Conservation (phyloP, 2,329 filamentous ascomycete species). For the Coleophoma eucalyptorum region DNA sequence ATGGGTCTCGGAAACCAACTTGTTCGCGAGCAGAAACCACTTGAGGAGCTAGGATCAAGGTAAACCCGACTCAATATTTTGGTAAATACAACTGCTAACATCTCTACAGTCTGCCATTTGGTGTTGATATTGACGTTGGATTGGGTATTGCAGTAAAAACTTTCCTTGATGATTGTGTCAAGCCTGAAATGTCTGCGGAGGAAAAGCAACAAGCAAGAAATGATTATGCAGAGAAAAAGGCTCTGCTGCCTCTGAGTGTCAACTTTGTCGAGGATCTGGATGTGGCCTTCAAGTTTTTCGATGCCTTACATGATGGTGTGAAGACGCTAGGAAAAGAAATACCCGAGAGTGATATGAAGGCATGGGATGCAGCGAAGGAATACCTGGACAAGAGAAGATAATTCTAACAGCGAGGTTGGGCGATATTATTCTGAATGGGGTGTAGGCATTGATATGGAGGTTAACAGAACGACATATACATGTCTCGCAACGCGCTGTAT, state of each 20-base stretch:
- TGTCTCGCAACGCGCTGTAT: not conserved
- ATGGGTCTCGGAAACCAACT: constrained; percentile 81
- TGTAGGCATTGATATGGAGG: not conserved
- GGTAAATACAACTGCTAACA: not conserved
- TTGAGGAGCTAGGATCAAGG: constrained; percentile 63
- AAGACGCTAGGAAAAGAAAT: constrained; percentile 49
- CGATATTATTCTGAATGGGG: constrained; percentile 4
- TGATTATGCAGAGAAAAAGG: constrained; percentile 41
- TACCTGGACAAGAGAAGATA: constrained; percentile 38
- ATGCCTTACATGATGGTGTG: constrained; percentile 53
- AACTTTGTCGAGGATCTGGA: constrained; percentile 57
- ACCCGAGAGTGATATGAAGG: constrained; percentile 39
- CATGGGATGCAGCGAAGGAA: constrained; percentile 51
- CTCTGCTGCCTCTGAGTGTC: constrained; percentile 54
- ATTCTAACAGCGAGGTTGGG: constrained; percentile 18
- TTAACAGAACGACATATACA: not conserved
- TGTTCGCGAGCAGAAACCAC: constrained; percentile 58
- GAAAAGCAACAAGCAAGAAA: constrained; percentile 39
- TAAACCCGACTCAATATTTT: too few relatives aligned
- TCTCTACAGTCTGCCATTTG: constrained; percentile 56
- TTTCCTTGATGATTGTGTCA: constrained; percentile 68
- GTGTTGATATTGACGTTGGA: constrained; percentile 67
- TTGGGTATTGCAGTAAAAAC: constrained; percentile 78
- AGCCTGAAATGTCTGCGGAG: constrained; percentile 49
- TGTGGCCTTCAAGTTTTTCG: constrained; percentile 53